A percentile compares a stretch with the other conserved stretches of the same genome.
phyloP scores from a whole-genome alignment of 2,329 filamentous ascomycete genomes.

The Cadophora sp. region DNA sequence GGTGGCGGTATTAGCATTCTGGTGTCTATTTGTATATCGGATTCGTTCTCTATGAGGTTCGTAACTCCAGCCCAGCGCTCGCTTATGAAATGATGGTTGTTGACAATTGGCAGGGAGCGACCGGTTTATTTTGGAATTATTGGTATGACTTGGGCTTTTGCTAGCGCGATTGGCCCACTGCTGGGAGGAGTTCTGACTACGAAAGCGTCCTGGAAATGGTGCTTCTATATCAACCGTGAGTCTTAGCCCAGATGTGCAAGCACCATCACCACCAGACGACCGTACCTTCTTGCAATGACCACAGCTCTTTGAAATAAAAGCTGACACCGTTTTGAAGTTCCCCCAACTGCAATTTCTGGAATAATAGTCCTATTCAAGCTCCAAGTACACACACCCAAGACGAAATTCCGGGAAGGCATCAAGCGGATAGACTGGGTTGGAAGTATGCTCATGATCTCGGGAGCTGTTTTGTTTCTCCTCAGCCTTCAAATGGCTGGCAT shows the following conservation, averaged over 20 bases:
- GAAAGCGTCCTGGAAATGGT: constrained; percentile 66
- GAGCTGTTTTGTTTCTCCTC: constrained; percentile 82
- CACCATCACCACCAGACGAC: background rate
- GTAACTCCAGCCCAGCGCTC: background rate
- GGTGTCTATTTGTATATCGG: constrained; percentile 68
- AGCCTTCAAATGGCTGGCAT: constrained; percentile 84
- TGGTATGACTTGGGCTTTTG: constrained; percentile 68
- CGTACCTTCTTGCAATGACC: background rate
- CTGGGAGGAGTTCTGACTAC: constrained; percentile 68
- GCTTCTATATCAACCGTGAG: constrained; percentile 63
- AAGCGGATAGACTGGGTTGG: constrained; percentile 66
- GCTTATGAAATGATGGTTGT: constrained; percentile 58
- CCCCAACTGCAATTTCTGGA: constrained; percentile 47
- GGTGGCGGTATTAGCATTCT: constrained; percentile 69
- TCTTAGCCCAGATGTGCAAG: background rate
- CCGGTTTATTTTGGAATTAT: constrained; percentile 53
- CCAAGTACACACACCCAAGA: constrained; percentile 68
- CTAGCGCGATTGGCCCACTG: constrained; percentile 64
- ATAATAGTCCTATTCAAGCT: constrained; percentile 65
- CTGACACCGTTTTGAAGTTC: background rate
- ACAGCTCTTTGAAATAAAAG: background rate
- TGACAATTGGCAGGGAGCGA: constrained; percentile 46
- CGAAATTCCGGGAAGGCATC: constrained; percentile 61
- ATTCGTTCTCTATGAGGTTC: constrained; percentile 64
- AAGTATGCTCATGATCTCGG: constrained; percentile 68